Evolutionary conservation across 1,284 basidiomycete species (phyloP).

Genomic region (Apiotrichum sp.): DNA sequence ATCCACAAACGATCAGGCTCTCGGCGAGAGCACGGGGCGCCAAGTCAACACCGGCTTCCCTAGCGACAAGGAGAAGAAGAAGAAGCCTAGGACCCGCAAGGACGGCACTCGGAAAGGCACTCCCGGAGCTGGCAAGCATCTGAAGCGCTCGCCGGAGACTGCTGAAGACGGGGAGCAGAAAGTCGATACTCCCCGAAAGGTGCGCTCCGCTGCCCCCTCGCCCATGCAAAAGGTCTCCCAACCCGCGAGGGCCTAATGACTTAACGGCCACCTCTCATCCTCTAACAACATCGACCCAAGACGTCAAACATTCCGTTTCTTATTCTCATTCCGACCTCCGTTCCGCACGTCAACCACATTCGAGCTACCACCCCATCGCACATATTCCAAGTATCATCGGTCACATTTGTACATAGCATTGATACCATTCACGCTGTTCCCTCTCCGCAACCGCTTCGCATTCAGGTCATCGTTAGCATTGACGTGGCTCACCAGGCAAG

Average conservation of each 20-base stretch:
- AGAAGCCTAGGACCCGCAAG: background rate
- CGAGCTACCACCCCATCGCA: too few relatives aligned
- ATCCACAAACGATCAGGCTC: background rate
- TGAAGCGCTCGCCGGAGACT: conserved; percentile 18
- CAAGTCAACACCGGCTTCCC: background rate
- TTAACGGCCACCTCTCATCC: too few relatives aligned
- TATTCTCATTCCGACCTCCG: too few relatives aligned
- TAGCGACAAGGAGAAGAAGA: background rate
- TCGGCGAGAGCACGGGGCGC: conserved; percentile 1
- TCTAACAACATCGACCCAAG: background rate
- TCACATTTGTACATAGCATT: too few relatives aligned
- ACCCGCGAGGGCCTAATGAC: background rate
- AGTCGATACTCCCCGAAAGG: background rate
- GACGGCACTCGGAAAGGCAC: conserved; percentile 25
- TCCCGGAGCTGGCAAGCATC: conserved; percentile 33
- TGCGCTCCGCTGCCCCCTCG: background rate
- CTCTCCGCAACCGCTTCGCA: too few relatives aligned
- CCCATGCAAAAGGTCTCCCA: background rate
- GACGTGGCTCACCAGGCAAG: too few relatives aligned
- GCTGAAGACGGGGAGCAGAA: too few relatives aligned
- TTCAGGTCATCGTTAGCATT: too few relatives aligned
- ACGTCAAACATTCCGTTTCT: too few relatives aligned
- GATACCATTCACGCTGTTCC: too few relatives aligned
- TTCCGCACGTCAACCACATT: too few relatives aligned
- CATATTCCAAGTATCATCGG: too few relatives aligned